These are phyloP conservation scores for Sphaerulina populicola DNA, from an alignment of 2,329 filamentous ascomycete genomes.

Conservation along the genomic window DNA sequence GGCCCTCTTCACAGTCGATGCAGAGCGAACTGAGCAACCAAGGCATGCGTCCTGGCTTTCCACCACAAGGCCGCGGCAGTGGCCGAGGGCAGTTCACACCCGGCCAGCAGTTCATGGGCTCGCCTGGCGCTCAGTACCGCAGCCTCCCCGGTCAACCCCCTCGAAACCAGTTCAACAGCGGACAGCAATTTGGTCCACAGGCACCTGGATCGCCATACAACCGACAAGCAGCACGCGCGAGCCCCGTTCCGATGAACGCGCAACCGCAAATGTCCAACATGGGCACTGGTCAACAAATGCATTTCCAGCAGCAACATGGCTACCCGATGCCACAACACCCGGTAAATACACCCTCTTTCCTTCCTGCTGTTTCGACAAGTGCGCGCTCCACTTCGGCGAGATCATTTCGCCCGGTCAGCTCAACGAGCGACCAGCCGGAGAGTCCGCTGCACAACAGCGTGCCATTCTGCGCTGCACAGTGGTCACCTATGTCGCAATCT, in stretches of 20 bases:
- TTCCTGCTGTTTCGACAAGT: conserved; percentile 8
- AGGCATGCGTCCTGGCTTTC: conserved; percentile 38
- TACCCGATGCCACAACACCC: conserved; percentile 50
- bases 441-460: conserved; percentile 14
- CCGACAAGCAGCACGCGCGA: conserved; percentile 45
- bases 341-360: conserved; percentile 48
- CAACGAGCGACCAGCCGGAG: conserved; percentile 14
- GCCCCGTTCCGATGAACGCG: conserved; percentile 51
- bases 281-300: conserved; percentile 49
- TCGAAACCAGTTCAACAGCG: conserved; percentile 22
- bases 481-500: background rate
- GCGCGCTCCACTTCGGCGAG: conserved; percentile 17
- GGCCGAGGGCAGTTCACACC: conserved; percentile 45
- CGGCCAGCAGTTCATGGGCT: conserved; percentile 45
- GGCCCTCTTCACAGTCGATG: conserved; percentile 76
- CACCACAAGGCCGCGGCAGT: conserved; percentile 40
- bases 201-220: conserved; percentile 35
- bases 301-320: conserved; percentile 52
- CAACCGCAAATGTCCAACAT: conserved; percentile 54
- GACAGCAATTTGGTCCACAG: conserved; percentile 33
- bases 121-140: conserved; percentile 48
- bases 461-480: background rate
- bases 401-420: conserved; percentile 13
- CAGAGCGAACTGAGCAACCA: conserved; percentile 64
- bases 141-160: conserved; percentile 45